A percentile compares a stretch with the other conserved stretches of the same genome.
phyloP scores from a whole-genome alignment of 2,329 filamentous ascomycete species.

The Colletotrichum sublineola region DNA sequence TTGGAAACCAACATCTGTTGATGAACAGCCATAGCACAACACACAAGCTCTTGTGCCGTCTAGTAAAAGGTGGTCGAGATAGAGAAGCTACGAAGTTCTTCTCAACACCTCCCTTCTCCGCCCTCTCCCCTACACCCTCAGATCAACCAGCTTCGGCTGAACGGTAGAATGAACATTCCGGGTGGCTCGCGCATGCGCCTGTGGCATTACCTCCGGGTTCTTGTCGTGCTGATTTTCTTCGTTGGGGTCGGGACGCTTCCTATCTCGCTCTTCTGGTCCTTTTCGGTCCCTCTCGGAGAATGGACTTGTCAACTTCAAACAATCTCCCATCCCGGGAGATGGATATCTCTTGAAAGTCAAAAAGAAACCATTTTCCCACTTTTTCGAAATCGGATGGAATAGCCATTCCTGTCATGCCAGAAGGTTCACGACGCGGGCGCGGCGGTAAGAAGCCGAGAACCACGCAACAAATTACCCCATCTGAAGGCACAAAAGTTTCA shows the following conservation, averaged over 20 bases:
- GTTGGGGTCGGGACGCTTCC: not conserved
- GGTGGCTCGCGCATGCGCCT: not conserved
- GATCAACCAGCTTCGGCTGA: constrained; percentile 24
- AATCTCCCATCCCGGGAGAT: constrained; percentile 16
- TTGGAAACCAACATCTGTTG: not conserved
- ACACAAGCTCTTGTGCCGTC: not conserved
- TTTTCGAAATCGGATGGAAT: constrained; percentile 15
- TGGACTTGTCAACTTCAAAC: constrained; percentile 30
- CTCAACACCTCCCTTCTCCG: not conserved
- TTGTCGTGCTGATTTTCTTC: constrained; percentile 11
- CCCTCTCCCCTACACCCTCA: constrained; percentile 1
- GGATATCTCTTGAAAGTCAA: constrained; percentile 19
- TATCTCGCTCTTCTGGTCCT: not conserved
- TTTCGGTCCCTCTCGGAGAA: constrained; percentile 26
- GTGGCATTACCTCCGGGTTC: not conserved
- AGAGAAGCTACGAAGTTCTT: not conserved
- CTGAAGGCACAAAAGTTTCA: not conserved
- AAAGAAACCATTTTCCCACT: constrained; percentile 1
- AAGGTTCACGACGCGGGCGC: constrained; percentile 5
- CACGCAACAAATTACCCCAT: constrained; percentile 1
- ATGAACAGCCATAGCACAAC: not conserved
- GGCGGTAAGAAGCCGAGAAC: constrained; percentile 10
- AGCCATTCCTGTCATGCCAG: constrained; percentile 9
- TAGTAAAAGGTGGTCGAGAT: not conserved
- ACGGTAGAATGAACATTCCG: not conserved